Evolutionary conservation across 2,329 filamentous ascomycete species (phyloP), one percentile per base, ranked within the genome.

Genomic region (Penicillium thymicola): DNA sequence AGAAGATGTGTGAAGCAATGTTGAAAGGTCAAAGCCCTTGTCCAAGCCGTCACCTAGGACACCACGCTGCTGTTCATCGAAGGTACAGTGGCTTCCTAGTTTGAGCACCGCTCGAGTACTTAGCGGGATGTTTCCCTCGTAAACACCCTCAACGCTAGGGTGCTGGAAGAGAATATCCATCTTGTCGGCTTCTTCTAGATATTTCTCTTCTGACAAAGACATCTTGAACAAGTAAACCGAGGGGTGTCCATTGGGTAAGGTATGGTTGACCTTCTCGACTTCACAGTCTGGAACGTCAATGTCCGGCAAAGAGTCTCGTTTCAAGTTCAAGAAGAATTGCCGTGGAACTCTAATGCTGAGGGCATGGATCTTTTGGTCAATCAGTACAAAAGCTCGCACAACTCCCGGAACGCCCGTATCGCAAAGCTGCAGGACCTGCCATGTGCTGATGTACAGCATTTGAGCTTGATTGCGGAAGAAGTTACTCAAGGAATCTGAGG

Each of bases 141-240:
- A 99, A 14, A 99, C 92, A 30, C 95, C 95, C 74, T 99, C 94
- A 2, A 99, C 90, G 72, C 92, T 96, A 0, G 92, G 85, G 70
- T 99, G 92, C 61, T 93, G 92, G 78, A 97, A 93, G 1, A 97
- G 79, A 28, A 88, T 76, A 2, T 88, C 85, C 59, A 97, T 88
- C 70, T 92, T 95, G 59, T 92, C 88, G 0, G 88, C 82, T 72
- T 97, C 90, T 43, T 87, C 85, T 59, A 96, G 85, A 74, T 95
- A 99, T 0, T 89, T 82, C 54, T 94, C 88, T 72, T 99, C 94
- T 0, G 90, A 82, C 74, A 99, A 90, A 0, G 89, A 92, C 37
- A 99, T 81, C 76, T 92, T 95, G 82, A 97, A 97, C 5, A 99
- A 81, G 77, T 99, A 91, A 4, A 90, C 89, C 0, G 93, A 97